A percentile compares a stretch with the other conserved stretches of the same genome.
These are phyloP conservation scores for Mycena polygramma DNA, from an alignment of 768 basidiomycete genomes.

Conservation along the genomic window DNA sequence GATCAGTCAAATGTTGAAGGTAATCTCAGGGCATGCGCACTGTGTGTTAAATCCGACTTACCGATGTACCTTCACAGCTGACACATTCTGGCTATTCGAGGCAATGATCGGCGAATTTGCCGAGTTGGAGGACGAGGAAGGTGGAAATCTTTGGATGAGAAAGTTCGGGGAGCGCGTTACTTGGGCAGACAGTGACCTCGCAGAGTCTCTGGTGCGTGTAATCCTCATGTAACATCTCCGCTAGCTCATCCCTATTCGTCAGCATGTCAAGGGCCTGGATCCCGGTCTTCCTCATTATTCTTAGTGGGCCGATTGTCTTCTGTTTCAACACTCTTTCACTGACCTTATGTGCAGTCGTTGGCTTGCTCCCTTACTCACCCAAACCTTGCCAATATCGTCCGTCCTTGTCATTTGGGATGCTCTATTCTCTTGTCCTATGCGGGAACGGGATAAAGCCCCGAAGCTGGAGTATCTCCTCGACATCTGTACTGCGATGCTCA, in stretches of 20 bases:
- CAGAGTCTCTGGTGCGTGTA: slow-evolving; percentile 65
- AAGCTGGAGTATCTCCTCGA: slow-evolving; percentile 81
- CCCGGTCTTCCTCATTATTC: slow-evolving; percentile 84
- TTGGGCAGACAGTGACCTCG: slow-evolving; percentile 76
- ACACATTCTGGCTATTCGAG: slow-evolving; percentile 88
- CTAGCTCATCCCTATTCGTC: slow-evolving; percentile 19
- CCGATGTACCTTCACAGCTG: slow-evolving; percentile 54
- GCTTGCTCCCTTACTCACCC: slow-evolving; percentile 78
- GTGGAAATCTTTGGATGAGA: slow-evolving; percentile 71
- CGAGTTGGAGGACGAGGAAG: slow-evolving; percentile 80
- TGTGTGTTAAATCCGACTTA: not conserved
- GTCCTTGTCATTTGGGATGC: slow-evolving; percentile 79
- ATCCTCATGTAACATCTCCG: not conserved
- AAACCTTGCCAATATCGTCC: slow-evolving; percentile 75
- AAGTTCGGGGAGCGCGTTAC: slow-evolving; percentile 70
- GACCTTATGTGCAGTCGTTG: slow-evolving; percentile 65
- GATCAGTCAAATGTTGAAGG: slow-evolving; percentile 74
- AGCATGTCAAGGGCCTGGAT: slow-evolving; percentile 77
- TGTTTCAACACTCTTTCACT: not conserved
- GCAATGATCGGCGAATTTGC: slow-evolving; percentile 78
- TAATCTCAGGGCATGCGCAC: not conserved
- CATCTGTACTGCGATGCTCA: slow-evolving; percentile 77
- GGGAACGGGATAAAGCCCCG: slow-evolving; percentile 66
- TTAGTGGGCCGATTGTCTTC: slow-evolving; percentile 62
- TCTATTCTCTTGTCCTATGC: slow-evolving; percentile 70